Conservation (phyloP, 106 monocot species). For the Phalaenopsis aphrodite region DNA sequence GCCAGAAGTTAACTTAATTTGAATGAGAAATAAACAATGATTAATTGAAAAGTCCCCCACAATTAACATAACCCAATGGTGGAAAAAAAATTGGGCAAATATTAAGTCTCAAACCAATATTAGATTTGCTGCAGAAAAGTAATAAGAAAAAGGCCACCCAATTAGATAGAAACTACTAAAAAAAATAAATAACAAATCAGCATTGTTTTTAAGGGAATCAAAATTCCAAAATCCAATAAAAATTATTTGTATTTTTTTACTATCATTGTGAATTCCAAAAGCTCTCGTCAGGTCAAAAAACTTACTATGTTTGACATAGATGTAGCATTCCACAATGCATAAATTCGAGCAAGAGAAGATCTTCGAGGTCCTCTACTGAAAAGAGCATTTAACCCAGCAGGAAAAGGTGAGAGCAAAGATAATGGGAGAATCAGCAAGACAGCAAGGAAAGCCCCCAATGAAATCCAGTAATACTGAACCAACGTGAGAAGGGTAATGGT, state of each 20-base stretch:
- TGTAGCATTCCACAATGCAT: conserved; percentile 85
- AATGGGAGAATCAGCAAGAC: conserved; percentile 77
- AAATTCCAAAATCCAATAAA: not conserved
- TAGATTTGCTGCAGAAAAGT: not conserved
- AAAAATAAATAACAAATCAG: not conserved
- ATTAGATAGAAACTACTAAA: not conserved
- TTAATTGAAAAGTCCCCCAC: not conserved
- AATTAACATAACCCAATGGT: not conserved
- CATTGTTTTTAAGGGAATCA: not conserved
- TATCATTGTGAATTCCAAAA: not conserved
- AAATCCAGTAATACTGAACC: conserved; percentile 85
- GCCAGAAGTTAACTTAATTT: not conserved
- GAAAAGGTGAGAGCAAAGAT: conserved; percentile 75
- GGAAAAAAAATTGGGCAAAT: not conserved
- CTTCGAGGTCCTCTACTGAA: conserved; percentile 74
- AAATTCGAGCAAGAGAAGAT: conserved; percentile 84
- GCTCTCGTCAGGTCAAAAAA: not conserved
- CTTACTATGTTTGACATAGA: conserved; percentile 86
- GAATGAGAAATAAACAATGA: not conserved
- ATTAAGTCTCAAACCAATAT: not conserved
- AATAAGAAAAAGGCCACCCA: not conserved
- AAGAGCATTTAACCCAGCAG: conserved; percentile 86
- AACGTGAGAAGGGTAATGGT: conserved; percentile 60
- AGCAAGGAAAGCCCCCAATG: conserved; percentile 74
- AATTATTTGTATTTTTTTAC: not conserved